Percentiles rank a stretch among this genome's conserved stretches.
Conservation (phyloP, 2,329 filamentous ascomycete genomes). For the Aspergillus clavatus region DNA sequence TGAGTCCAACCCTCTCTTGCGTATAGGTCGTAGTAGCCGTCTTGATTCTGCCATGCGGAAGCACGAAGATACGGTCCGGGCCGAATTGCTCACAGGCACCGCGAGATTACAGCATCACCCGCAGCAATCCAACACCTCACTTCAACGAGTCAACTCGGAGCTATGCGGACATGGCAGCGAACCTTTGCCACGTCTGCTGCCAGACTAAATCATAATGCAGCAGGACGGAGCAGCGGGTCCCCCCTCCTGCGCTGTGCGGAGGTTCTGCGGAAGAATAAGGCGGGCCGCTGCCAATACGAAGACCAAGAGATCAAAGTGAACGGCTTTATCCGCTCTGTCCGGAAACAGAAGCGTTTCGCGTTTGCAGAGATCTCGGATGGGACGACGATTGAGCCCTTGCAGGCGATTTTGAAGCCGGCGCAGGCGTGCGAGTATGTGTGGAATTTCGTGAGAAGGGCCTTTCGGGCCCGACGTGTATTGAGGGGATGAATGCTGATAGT, state of each 20-base stretch:
- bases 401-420: constrained; percentile 70
- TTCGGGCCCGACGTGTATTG: too few relatives aligned
- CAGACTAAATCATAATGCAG: constrained; percentile 25
- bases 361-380: constrained; percentile 88
- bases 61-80: background rate
- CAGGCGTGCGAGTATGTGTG: constrained; percentile 65
- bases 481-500: constrained; percentile 8
- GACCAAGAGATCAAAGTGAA: constrained; percentile 54
- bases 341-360: constrained; percentile 76
- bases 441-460: background rate
- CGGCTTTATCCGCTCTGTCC: constrained; percentile 77
- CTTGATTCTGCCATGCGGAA: constrained; percentile 3
- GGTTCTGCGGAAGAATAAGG: constrained; percentile 31
- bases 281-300: constrained; percentile 27
- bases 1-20: too few relatives aligned
- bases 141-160: constrained; percentile 13
- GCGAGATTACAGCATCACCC: constrained; percentile 8
- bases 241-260: constrained; percentile 35
- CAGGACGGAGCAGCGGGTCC: constrained; percentile 14
- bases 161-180: constrained; percentile 40
- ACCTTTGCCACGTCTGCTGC: constrained; percentile 33
- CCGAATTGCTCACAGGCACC: background rate
- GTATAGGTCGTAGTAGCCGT: too few relatives aligned
- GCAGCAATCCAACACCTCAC: constrained; percentile 6
- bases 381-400: constrained; percentile 70